Base-by-base conservation (phyloP, 371 early-diverging fungal genomes). In the Actinomortierella wolfii region DNA sequence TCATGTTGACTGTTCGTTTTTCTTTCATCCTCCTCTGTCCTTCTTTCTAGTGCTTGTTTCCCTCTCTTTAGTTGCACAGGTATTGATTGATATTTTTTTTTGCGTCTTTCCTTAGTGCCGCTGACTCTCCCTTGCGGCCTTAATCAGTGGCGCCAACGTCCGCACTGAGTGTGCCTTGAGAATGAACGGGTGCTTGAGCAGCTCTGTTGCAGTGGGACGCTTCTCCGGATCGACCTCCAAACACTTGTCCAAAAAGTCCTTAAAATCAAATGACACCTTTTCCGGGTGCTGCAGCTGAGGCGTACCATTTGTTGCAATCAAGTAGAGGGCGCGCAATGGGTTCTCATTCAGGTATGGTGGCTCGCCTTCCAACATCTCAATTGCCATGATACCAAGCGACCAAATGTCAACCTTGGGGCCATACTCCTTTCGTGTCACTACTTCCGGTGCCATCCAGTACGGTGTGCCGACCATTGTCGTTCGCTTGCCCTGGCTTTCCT, bases 401-500 rank as follows among this genome's bases (percentile, higher is more conserved):
- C 99, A 99, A 28, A 97, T 88, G 73, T 99, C 99, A 29, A 95
- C 95, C 67, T 92, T 93, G 50, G 92, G 90, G 0, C 95, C 95
- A 68, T 97, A 97, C 75, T 93, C 95, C 68, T 93, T 94, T 43
- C 92, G 84, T 21, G 88, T 93, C 6, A 98, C 97, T 2, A 97
- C 94, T 77, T 96, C 97, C 8, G 97, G 97, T 18, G 97, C 96
- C 94, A 99, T 95, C 93, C 94, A 94, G 78, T 95, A 94, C 6
- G 94, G 94, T 20, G 95, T 94, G 44, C 95, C 95, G 11, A 92
- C 95, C 91, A 95, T 94, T 2, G 96, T 95, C 13, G 90, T 92
- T 47, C 97, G 86, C 76, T 92, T 92, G 40, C 86, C 79, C 57
- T 88, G 80, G 55, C 82, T 81, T 55, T 92, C 94, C 58, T 89